Conservation (phyloP, 257 asterid species). For the Nicotiana paniculata region DNA sequence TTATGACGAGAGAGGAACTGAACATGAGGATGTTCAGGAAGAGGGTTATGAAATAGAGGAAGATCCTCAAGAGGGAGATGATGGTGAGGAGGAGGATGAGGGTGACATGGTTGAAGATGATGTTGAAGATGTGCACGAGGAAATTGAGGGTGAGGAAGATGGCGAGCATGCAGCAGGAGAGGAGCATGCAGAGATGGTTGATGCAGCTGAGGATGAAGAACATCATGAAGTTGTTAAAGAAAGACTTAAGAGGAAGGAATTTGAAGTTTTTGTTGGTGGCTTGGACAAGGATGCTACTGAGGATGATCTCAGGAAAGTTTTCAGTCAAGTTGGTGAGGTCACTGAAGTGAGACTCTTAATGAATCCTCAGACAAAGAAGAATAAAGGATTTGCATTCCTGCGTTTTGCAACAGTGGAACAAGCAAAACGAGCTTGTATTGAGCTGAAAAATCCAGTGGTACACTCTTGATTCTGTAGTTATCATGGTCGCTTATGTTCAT, state of each 20-base stretch:
- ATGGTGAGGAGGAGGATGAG: constrained; percentile 63
- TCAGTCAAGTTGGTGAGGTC: constrained; percentile 83
- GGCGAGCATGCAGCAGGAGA: constrained; percentile 31
- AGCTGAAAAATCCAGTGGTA: constrained; percentile 92
- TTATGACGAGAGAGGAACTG: constrained; percentile 86
- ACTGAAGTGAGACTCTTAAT: constrained; percentile 94
- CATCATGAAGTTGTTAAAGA: constrained; percentile 77
- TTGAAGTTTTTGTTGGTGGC: constrained; percentile 94
- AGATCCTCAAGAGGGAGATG: constrained; percentile 52
- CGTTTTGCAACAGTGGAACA: constrained; percentile 93
- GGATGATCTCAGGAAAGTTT: constrained; percentile 81
- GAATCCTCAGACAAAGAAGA: constrained; percentile 95
- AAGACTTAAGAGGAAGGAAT: constrained; percentile 93
- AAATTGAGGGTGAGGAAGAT: constrained; percentile 65
- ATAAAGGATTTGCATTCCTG: constrained; percentile 95
- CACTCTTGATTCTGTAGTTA: constrained; percentile 29
- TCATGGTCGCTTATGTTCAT: constrained; percentile 20
- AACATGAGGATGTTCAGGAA: constrained; percentile 55
- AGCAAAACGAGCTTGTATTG: constrained; percentile 83
- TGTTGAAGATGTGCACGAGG: constrained; percentile 52
- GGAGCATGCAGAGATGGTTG: constrained; percentile 52
- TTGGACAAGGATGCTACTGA: constrained; percentile 98
- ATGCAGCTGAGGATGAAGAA: constrained; percentile 81
- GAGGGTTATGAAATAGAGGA: constrained; percentile 56
- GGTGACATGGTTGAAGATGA: constrained; percentile 61